Conservation (phyloP, 2,329 filamentous ascomycete genomes). For the Diaporthe citrichinensis region DNA sequence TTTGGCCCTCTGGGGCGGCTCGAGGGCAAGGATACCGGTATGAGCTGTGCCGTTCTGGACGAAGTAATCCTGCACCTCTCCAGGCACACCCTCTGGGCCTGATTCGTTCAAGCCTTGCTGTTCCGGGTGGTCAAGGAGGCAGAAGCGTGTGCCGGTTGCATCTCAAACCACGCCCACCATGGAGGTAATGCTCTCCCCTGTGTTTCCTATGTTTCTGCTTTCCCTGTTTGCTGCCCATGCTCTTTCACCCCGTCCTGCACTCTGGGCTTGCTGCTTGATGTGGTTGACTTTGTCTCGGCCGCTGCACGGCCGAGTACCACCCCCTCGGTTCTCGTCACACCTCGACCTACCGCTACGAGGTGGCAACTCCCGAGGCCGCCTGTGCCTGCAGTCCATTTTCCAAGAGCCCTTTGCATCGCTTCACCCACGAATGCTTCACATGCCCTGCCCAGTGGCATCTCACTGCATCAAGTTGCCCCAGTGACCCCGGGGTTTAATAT, state of each 20-base stretch:
- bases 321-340: constrained; percentile 40
- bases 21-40: constrained; percentile 25
- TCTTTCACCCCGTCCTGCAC: neutral
- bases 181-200: constrained; percentile 38
- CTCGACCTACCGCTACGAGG: constrained; percentile 17
- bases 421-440: constrained; percentile 25
- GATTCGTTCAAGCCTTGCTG: constrained; percentile 23
- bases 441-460: constrained; percentile 39
- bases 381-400: constrained; percentile 3
- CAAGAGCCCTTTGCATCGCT: constrained; percentile 35
- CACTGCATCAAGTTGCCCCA: constrained; percentile 26
- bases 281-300: constrained; percentile 40
- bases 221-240: constrained; percentile 1
- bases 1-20: constrained; percentile 17
- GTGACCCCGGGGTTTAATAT: neutral
- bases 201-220: constrained; percentile 17
- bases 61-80: constrained; percentile 9
- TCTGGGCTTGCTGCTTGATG: constrained; percentile 11
- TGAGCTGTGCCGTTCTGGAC: constrained; percentile 27
- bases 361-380: constrained; percentile 30
- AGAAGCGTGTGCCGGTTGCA: constrained; percentile 17
- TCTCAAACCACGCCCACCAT: constrained; percentile 32
- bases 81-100: constrained; percentile 14
- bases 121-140: neutral
- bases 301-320: constrained; percentile 32